A percentile compares a stretch with the other conserved stretches of the same genome.
These are phyloP conservation scores for Cercophora samala DNA, from an alignment of 495 filamentous ascomycete genomes.

Conservation along the genomic window DNA sequence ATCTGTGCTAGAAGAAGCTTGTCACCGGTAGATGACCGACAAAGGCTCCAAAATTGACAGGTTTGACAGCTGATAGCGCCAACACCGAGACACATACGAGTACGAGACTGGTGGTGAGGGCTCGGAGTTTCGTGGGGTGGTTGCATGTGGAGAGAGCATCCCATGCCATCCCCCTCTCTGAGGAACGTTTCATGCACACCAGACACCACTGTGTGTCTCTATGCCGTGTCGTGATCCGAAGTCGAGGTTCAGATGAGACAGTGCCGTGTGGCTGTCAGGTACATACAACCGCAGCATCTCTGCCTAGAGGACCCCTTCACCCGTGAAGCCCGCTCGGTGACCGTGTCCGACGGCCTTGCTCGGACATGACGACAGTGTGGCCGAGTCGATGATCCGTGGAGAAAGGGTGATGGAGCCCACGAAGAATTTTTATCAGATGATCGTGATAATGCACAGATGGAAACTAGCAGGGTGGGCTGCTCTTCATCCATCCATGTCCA, in stretches of 20 bases:
- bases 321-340: background rate
- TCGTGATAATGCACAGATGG: constrained; percentile 23
- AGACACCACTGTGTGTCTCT: background rate
- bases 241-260: background rate
- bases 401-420: background rate
- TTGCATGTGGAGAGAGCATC: background rate
- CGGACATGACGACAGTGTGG: constrained; percentile 3
- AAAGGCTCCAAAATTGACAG: background rate
- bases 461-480: background rate
- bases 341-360: background rate
- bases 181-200: background rate
- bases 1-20: background rate
- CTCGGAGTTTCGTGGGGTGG: background rate
- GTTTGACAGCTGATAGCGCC: background rate
- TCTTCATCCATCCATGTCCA: background rate
- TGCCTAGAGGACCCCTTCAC: background rate
- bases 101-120: background rate
- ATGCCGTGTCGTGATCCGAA: background rate
- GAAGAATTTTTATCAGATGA: constrained; percentile 25
- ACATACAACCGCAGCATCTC: background rate
- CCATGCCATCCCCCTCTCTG: background rate
- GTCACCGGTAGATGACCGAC: background rate
- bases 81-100: background rate
- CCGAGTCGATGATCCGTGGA: background rate
- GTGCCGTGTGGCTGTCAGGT: background rate